Evolutionary conservation across 345 rosid species (phyloP).

Genomic region (thale cress (Arabidopsis thaliana)): DNA sequence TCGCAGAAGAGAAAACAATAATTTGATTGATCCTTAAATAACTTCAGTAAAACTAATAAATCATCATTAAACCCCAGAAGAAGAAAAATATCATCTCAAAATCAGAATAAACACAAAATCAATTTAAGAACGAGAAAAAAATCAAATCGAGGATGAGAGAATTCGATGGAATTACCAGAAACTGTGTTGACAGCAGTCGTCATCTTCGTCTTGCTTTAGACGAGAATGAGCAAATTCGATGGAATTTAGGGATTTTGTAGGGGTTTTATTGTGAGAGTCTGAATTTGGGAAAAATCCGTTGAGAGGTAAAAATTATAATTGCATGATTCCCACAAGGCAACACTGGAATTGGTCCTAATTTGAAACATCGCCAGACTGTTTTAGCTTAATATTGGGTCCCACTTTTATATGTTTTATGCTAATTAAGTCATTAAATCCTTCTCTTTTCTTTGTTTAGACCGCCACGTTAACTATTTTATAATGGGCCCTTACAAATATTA

Average conservation of each 20-base stretch:
- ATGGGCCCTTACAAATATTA: conserved; percentile 8
- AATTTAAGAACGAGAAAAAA: not conserved
- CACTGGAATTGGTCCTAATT: conserved; percentile 31
- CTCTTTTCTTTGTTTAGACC: not conserved
- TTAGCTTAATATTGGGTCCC: conserved; percentile 30
- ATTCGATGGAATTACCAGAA: conserved; percentile 21
- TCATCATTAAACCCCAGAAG: conserved; percentile 18
- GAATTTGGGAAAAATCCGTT: conserved; percentile 9
- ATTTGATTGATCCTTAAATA: not conserved
- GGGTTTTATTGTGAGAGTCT: not conserved
- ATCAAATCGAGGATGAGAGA: not conserved
- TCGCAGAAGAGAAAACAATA: not conserved
- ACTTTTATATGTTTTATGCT: conserved; percentile 17
- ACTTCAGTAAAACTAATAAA: conserved; percentile 7
- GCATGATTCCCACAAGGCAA: conserved; percentile 25
- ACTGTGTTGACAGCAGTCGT: conserved; percentile 31
- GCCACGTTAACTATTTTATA: not conserved
- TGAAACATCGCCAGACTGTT: conserved; percentile 34
- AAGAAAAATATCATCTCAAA: not conserved
- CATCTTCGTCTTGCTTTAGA: conserved; percentile 30
- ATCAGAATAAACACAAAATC: not conserved
- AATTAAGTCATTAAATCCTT: conserved; percentile 14
- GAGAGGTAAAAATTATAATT: not conserved
- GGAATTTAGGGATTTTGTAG: not conserved
- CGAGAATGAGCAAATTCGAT: not conserved